Evolutionary conservation across 2,329 filamentous ascomycete species (phyloP), one percentile per base, ranked within the genome.

Genomic region (Xylariaceae sp.): DNA sequence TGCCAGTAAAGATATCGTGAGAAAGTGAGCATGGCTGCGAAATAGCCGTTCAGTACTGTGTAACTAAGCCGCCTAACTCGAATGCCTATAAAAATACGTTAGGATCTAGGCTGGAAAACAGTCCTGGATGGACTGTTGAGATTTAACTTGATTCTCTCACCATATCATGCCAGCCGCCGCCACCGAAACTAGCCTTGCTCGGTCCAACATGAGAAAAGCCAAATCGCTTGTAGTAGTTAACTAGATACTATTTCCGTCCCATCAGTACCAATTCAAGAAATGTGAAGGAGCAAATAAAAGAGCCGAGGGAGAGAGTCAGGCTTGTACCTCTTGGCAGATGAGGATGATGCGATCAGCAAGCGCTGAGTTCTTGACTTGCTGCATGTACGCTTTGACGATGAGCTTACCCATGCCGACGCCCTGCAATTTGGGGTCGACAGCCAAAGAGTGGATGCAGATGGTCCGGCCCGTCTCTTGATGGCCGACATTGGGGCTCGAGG

Each of bases 151-250:
- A n/a, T 20, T 40, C 48, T 55, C 78, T 70, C 70, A 92, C 88
- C 89, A 96, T 85, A 69, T 94, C 86, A 62, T 84, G 80, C 91
- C 92, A 96, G 15, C 84, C 86, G 26, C 91, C 89, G 30, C 91
- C 91, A 16, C 86, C 88, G 73, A 91, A 92, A 53, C 82, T 77
- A 44, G 84, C 87, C 55, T 82, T 75, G 70, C 91, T 94, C 43
- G 79, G 75, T 0, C 92, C 91, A 24, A 79, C 72, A 62, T 87
- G 83, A 61, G 76, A 76, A 69, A 94, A 96, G 0, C 91, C 85
- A 61, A 91, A 81, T n/a, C 80, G 80, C 68, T 87, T 81, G 69
- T 96, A 97, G 70, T 89, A 96, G 1, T 76, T 75, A 21, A 93
- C 77, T 30, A 93, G 77, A 51, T 86, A 78, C 82, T 85, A 48